These are phyloP conservation scores for Malbranchea zuffiana DNA, from an alignment of 2,329 filamentous ascomycete genomes.

Conservation along the genomic window DNA sequence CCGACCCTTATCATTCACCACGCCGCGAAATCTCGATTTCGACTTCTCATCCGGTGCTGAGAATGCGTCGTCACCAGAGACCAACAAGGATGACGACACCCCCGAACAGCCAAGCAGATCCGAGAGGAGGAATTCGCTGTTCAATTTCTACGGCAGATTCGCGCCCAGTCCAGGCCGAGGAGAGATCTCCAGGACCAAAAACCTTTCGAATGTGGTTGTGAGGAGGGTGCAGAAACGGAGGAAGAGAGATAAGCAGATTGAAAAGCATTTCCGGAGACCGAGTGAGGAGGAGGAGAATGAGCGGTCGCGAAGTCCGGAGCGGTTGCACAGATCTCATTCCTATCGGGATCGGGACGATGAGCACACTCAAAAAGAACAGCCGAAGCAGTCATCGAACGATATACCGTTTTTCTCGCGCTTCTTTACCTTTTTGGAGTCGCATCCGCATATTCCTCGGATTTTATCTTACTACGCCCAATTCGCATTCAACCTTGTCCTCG, in stretches of 20 bases:
- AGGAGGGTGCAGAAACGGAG: constrained; percentile 40
- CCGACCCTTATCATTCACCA: constrained; percentile 36
- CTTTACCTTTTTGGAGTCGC: constrained; percentile 52
- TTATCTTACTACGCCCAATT: constrained; percentile 58
- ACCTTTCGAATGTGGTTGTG: constrained; percentile 37
- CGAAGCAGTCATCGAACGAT: constrained; percentile 15
- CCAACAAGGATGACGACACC: constrained; percentile 38
- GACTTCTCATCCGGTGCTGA: constrained; percentile 41
- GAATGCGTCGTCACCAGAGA: constrained; percentile 37
- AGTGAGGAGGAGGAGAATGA: constrained; percentile 38
- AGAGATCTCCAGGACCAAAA: constrained; percentile 46
- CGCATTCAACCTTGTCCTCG: constrained; percentile 40
- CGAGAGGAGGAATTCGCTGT: constrained; percentile 31
- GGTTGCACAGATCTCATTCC: no score
- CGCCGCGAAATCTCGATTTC: constrained; percentile 38
- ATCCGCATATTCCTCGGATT: constrained; percentile 55
- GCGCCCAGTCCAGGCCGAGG: constrained; percentile 50
- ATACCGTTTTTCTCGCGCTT: constrained; percentile 36
- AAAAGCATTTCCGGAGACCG: constrained; percentile 31
- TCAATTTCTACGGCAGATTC: constrained; percentile 34
- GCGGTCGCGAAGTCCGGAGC: constrained; percentile 27
- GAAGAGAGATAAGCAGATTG: constrained; percentile 38
- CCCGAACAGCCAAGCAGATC: constrained; percentile 30
- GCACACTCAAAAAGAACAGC: not conserved
- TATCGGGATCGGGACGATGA: no score